Percentiles rank a stretch among this genome's conserved stretches.
phyloP scores from a whole-genome alignment of 1,139 yeast species.

The Scheffersomyces titani region DNA sequence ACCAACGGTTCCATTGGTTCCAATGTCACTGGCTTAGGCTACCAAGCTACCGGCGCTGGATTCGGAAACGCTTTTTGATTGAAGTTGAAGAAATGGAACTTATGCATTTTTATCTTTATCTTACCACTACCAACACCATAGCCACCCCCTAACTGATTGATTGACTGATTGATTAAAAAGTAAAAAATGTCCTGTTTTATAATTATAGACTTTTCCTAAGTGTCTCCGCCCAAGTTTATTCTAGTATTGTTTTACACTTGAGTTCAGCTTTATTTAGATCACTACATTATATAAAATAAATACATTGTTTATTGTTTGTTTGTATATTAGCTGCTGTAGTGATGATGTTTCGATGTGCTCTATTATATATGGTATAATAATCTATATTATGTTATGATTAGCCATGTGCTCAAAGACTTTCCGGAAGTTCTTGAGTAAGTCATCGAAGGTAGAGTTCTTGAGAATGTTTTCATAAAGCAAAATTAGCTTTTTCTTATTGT shows the following conservation, averaged over 20 bases:
- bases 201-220: neutral
- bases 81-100: constrained; percentile 3
- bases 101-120: constrained; percentile 2
- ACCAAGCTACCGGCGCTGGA: constrained; percentile 68
- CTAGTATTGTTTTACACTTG: neutral
- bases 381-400: constrained; percentile 7
- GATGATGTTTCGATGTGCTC: neutral
- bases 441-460: constrained; percentile 15
- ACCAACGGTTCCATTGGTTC: constrained; percentile 54
- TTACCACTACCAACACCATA: neutral
- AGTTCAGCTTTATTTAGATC: neutral
- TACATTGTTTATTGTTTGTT: neutral
- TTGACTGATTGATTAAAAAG: constrained; percentile 7
- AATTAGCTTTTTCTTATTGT: constrained; percentile 5
- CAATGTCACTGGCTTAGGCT: constrained; percentile 44
- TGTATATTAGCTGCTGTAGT: neutral
- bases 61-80: constrained; percentile 57
- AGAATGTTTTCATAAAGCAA: constrained; percentile 17
- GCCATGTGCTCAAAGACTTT: constrained; percentile 13
- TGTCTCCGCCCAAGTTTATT: neutral
- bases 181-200: constrained; percentile 1
- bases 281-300: constrained; percentile 3
- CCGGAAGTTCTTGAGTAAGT: constrained; percentile 19
- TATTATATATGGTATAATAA: neutral
- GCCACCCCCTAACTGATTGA: constrained; percentile 1